Conservation (phyloP, 495 filamentous ascomycete genomes). For the Xanthoparmelia taractica region DNA sequence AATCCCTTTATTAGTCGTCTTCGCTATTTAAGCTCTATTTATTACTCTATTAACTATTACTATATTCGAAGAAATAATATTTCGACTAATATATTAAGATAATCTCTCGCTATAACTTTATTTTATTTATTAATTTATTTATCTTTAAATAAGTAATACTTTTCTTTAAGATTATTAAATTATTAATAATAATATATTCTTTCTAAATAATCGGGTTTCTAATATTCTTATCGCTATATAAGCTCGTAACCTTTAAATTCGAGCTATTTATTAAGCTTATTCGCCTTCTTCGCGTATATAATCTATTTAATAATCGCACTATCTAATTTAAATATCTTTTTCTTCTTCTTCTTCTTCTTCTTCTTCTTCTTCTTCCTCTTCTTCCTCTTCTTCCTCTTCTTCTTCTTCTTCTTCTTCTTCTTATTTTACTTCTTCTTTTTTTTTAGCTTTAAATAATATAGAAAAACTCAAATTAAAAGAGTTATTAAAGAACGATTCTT, state of each 20-base stretch:
- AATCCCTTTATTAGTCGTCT: not conserved
- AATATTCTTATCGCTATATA: no score
- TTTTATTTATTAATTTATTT: not conserved
- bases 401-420: not conserved
- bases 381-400: not conserved
- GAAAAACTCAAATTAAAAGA: no score
- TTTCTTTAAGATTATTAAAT: no score
- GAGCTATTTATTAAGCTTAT: not conserved
- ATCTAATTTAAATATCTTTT: not conserved
- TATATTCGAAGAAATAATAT: not conserved
- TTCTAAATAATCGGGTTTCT: no score
- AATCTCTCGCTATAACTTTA: not conserved
- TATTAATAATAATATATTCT: no score
- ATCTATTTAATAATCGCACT: not conserved
- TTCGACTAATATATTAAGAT: no score
- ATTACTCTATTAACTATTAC: not conserved
- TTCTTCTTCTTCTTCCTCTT: not conserved
- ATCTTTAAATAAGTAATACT: not conserved
- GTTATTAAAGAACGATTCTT: not conserved
- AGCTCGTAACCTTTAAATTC: not conserved
- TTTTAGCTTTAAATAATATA: not conserved
- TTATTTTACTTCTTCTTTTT: not conserved
- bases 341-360: not conserved
- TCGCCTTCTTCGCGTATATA: not conserved
- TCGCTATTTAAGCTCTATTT: not conserved